Base-by-base conservation (phyloP, 768 basidiomycete species). In the Kwoniella bestiolae region DNA sequence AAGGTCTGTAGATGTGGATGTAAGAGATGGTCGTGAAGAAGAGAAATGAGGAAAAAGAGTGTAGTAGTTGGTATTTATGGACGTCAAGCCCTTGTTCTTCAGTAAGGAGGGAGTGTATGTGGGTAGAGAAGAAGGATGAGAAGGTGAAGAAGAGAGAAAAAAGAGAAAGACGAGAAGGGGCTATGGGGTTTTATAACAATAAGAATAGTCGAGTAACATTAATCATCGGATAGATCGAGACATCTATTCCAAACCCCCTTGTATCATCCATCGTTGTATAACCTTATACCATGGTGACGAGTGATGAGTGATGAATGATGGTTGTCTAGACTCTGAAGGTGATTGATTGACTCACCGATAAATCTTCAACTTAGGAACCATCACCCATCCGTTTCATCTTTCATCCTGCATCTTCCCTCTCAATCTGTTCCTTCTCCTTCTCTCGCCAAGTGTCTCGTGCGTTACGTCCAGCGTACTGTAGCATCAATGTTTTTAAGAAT, bases 71-170 rank as follows among this genome's bases (percentile, higher is more conserved):
- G 12, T 12, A 8, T 52, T 0, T 52, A 28, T 18, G 50, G 50
- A 52, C 50, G 50, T 52, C 50, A 52, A 52, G 50, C 29, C 50
- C 50, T 52, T 28, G 4, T 41, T 41, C 38, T 26, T 1, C 23
- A 21, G 23, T 2, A 21, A 47, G 25, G n/a, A 47, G 46, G 46
- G 46, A 7, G n/a, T 41, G 38, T 41, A n/a, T n/a, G n/a, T n/a
- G n/a, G 38, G 38, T 41, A 6, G 23, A 25, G 46, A 47, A 47
- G 46, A 47, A 8, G 18, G 8, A n/a, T 12, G 21, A 9, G 21
- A 25, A 47, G n/a, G n/a, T 9, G 25, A 47, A 47, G 46, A 21
- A 21, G 23, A 25, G n/a, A 14, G 46, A 47, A 23, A 21, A 47
- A 21, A 21, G 25, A 6, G 46, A 7, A 5, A 18, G 5, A 7